A percentile compares a stretch with the other conserved stretches of the same genome.
phyloP scores from a whole-genome alignment of 2,329 filamentous ascomycete genomes.

The Nigrospora sphaerica region DNA sequence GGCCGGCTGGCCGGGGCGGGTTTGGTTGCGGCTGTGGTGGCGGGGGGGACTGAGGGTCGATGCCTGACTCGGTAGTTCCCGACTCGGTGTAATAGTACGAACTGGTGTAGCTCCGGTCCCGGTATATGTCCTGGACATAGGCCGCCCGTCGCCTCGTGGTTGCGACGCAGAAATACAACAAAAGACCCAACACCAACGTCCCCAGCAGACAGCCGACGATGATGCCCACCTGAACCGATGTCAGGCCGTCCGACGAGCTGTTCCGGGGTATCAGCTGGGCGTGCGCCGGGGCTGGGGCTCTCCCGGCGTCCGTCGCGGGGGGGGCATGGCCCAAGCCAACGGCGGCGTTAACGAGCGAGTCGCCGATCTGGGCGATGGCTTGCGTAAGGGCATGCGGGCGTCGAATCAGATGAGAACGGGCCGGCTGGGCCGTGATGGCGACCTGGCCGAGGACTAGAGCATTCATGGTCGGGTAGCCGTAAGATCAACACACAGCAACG shows the following conservation, averaged over 20 bases:
- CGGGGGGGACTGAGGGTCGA: too few relatives aligned
- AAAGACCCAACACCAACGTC: constrained; percentile 11
- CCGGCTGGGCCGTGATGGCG: constrained; percentile 4
- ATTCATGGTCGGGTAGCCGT: neutral
- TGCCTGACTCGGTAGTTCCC: too few relatives aligned
- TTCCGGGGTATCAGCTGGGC: neutral
- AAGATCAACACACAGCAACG: too few relatives aligned
- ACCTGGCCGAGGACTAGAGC: neutral
- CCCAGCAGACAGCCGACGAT: constrained; percentile 18
- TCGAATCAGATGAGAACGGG: constrained; percentile 3
- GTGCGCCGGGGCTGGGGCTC: neutral
- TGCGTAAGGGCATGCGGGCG: constrained; percentile 19
- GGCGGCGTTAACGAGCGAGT: constrained; percentile 16
- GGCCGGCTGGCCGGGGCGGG: neutral
- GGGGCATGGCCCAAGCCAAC: constrained; percentile 17
- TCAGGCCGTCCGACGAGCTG: constrained; percentile 11
- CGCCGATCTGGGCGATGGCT: constrained; percentile 15
- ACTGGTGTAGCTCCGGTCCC: constrained; percentile 4
- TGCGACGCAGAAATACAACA: constrained; percentile 15
- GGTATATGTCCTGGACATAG: constrained; percentile 2
- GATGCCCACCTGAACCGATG: constrained; percentile 15
- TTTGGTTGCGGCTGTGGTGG: neutral
- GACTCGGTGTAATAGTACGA: neutral
- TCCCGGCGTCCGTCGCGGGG: constrained; percentile 6
- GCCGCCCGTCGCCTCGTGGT: constrained; percentile 6